Percentiles rank a stretch among this genome's conserved stretches.
These are phyloP conservation scores for Geosmithia flava DNA, from an alignment of 2,329 filamentous ascomycete species.

Conservation along the genomic window DNA sequence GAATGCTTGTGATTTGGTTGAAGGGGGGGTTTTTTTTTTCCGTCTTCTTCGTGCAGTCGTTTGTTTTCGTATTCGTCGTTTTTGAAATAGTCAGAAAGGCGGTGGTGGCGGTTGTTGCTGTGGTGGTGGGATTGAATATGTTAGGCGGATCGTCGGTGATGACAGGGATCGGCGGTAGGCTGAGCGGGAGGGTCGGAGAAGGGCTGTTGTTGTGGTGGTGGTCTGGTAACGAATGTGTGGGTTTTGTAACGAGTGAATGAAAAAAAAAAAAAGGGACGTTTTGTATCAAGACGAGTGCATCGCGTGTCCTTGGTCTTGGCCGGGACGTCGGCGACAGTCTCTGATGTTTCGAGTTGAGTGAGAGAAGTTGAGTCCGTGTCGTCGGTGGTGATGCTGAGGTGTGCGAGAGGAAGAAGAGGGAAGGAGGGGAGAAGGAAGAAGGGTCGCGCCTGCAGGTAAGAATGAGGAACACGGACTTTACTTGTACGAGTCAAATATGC, in stretches of 20 bases:
- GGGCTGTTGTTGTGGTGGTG: too few relatives aligned
- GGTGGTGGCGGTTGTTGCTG: too few relatives aligned
- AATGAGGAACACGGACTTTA: not conserved
- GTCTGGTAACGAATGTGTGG: too few relatives aligned
- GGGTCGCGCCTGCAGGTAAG: not conserved
- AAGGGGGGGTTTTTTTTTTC: not conserved
- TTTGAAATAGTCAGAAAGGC: not conserved
- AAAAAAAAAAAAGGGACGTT: not conserved
- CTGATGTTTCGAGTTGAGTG: not conserved
- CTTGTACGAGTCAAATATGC: not conserved
- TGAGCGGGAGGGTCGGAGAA: not conserved
- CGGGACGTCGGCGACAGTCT: not conserved
- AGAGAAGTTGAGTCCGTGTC: not conserved
- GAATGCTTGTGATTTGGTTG: not conserved
- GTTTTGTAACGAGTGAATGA: not conserved
- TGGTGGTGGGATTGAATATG: not conserved
- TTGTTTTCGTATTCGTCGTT: not conserved
- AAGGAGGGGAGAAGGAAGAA: not conserved
- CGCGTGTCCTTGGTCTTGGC: not conserved
- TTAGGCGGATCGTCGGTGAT: not conserved
- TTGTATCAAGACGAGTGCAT: not conserved
- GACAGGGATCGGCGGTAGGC: not conserved
- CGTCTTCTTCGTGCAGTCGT: not conserved
- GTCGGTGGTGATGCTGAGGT: not conserved
- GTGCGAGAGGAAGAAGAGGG: not conserved